Conservation (phyloP, 2,329 filamentous ascomycete genomes). For the Cercospora sp. region DNA sequence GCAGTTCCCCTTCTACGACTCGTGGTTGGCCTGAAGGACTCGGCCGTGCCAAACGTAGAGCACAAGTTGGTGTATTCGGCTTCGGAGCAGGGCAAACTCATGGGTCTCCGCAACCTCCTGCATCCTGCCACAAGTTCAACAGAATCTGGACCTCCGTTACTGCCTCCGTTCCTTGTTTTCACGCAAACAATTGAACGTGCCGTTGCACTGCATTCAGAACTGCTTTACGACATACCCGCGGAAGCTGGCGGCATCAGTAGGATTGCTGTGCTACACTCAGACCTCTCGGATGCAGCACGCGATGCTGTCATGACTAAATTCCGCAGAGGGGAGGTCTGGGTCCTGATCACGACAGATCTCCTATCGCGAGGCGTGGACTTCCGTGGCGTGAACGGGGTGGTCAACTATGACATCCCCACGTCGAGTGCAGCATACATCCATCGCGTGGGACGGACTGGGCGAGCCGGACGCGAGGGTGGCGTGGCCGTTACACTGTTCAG, state of each 20-base stretch:
- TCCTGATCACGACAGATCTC: slow-evolving; percentile 93
- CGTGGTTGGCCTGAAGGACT: slow-evolving; percentile 95
- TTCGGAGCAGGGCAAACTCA: slow-evolving; percentile 88
- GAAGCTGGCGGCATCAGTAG: slow-evolving; percentile 81
- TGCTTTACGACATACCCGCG: slow-evolving; percentile 90
- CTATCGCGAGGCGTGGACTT: slow-evolving; percentile 93
- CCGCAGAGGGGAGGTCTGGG: slow-evolving; percentile 89
- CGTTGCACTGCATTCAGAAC: slow-evolving; percentile 80
- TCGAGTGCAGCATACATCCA: slow-evolving; percentile 89
- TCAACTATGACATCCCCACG: slow-evolving; percentile 97
- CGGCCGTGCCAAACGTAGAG: slow-evolving; percentile 85
- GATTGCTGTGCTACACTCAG: slow-evolving; percentile 87
- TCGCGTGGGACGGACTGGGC: slow-evolving; percentile 84
- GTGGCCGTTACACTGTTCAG: slow-evolving; percentile 94
- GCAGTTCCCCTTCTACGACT: slow-evolving; percentile 67
- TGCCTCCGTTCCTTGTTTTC: slow-evolving; percentile 91
- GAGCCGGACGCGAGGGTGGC: slow-evolving; percentile 83
- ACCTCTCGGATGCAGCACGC: slow-evolving; percentile 73
- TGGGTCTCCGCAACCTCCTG: slow-evolving; percentile 84
- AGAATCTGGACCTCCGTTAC: slow-evolving; percentile 58
- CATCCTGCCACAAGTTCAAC: slow-evolving; percentile 68
- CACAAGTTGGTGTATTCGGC: slow-evolving; percentile 90
- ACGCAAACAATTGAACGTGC: slow-evolving; percentile 94
- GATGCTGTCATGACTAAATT: slow-evolving; percentile 85
- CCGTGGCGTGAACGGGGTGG: slow-evolving; percentile 88